Evolutionary conservation across 495 filamentous ascomycete species (phyloP).

Genomic region (Lophiostoma macrostomum): DNA sequence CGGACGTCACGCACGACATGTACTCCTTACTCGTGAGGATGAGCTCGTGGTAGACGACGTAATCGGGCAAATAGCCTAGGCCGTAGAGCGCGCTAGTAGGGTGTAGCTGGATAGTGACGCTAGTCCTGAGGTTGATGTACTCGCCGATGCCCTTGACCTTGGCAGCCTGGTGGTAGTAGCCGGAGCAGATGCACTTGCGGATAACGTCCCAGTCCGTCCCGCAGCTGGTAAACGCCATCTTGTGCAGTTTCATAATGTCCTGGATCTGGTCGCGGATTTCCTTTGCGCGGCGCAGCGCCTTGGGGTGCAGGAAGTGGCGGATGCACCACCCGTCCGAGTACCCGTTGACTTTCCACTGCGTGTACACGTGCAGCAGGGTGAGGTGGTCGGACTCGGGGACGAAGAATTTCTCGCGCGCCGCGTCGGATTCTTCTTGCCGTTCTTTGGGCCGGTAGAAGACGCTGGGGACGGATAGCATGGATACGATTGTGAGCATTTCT

Average conservation of each 20-base stretch:
- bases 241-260: constrained; percentile 93
- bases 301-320: constrained; percentile 88
- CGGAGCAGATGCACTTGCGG: constrained; percentile 93
- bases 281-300: constrained; percentile 82
- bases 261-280: constrained; percentile 90
- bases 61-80: constrained; percentile 89
- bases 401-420: constrained; percentile 97
- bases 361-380: constrained; percentile 92
- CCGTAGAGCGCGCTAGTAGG: constrained; percentile 92
- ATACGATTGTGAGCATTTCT: constrained; percentile 97
- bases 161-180: constrained; percentile 98
- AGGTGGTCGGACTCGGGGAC: constrained; percentile 96
- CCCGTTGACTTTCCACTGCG: constrained; percentile 90
- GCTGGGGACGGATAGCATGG: constrained; percentile 93
- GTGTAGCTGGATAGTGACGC: constrained; percentile 88
- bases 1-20: constrained; percentile 95
- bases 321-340: constrained; percentile 88
- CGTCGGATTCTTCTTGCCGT: constrained; percentile 92
- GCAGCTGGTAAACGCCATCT: constrained; percentile 82
- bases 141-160: constrained; percentile 95
- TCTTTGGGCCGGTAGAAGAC: constrained; percentile 99
- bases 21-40: constrained; percentile 97
- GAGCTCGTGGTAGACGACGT: constrained; percentile 97
- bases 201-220: constrained; percentile 97
- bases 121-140: constrained; percentile 93